Conservation (phyloP, 1,139 yeast species). For the Nakaseomyces nivariensis region DNA sequence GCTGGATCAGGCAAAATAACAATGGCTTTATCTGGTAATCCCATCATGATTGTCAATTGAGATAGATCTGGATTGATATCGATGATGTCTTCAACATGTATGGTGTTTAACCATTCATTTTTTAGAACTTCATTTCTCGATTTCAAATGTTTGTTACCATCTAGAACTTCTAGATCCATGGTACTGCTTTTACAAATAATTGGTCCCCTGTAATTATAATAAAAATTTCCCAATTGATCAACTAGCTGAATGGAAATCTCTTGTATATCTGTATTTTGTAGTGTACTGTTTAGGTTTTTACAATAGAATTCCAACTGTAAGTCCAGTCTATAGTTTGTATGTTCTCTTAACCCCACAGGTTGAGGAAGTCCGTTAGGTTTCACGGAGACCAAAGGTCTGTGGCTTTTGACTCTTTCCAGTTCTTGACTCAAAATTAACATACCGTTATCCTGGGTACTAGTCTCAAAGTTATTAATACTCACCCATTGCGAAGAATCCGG, state of each 20-base stretch:
- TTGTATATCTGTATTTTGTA: neutral
- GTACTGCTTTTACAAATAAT: neutral
- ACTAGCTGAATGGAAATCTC: neutral
- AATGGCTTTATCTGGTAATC: too few species aligned
- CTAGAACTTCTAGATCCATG: neutral
- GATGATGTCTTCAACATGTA: slow-evolving; percentile 11
- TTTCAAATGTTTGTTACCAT: slow-evolving; percentile 6
- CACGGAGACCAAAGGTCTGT: slow-evolving; percentile 7
- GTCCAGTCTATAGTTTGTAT: slow-evolving; percentile 20
- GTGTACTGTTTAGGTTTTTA: neutral
- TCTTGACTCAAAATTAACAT: slow-evolving; percentile 9
- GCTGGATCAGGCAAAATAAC: neutral
- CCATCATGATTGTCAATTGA: neutral
- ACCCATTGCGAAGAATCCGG: slow-evolving; percentile 14
- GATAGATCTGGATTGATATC: neutral
- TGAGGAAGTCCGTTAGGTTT: slow-evolving; percentile 19
- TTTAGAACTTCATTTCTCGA: slow-evolving; percentile 9
- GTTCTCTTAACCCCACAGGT: slow-evolving; percentile 15
- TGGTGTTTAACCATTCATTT: slow-evolving; percentile 18
- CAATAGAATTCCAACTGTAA: slow-evolving; percentile 19
- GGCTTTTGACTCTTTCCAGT: slow-evolving; percentile 9
- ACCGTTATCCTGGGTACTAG: slow-evolving; percentile 6
- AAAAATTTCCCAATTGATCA: neutral
- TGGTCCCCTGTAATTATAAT: neutral
- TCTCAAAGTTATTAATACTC: neutral